Evolutionary conservation across 139 green algal species (phyloP).

Genomic region (Coelastrella sp.): DNA sequence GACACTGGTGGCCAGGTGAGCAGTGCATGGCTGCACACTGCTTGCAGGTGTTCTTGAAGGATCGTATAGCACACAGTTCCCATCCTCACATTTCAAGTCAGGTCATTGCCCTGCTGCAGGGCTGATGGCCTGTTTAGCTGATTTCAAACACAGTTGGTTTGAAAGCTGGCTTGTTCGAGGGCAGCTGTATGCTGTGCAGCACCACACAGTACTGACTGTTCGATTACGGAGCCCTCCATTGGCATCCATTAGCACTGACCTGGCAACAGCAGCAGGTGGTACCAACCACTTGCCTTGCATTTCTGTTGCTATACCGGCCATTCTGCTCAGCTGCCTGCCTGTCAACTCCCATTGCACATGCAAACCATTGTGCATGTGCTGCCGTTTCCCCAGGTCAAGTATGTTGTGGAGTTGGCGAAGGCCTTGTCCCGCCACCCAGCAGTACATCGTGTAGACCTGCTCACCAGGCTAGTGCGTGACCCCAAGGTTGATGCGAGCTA

Average conservation of each 20-base stretch:
- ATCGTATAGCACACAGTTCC: too few species aligned
- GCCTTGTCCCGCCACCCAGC: constrained; percentile 88
- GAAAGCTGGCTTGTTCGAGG: too few species aligned
- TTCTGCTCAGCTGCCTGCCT: background rate
- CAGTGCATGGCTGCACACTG: background rate
- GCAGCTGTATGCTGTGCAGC: too few species aligned
- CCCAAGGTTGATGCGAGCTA: constrained; percentile 83
- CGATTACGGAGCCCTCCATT: too few species aligned
- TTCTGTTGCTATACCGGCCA: background rate
- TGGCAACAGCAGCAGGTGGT: too few species aligned
- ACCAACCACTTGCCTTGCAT: too few species aligned
- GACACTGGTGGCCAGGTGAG: constrained; percentile 93
- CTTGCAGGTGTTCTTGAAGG: background rate
- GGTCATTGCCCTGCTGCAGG: too few species aligned
- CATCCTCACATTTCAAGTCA: too few species aligned
- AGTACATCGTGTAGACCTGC: constrained; percentile 94
- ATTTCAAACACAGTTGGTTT: too few species aligned
- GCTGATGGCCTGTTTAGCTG: too few species aligned
- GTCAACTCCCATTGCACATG: background rate
- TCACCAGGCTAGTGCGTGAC: constrained; percentile 89
- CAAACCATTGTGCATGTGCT: background rate
- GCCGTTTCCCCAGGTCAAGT: constrained; percentile 83
- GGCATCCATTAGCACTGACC: too few species aligned
- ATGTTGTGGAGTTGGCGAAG: constrained; percentile 96
- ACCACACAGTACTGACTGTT: too few species aligned